Evolutionary conservation across 345 rosid genomes (phyloP).

Genomic region (Eutrema japonicum): DNA sequence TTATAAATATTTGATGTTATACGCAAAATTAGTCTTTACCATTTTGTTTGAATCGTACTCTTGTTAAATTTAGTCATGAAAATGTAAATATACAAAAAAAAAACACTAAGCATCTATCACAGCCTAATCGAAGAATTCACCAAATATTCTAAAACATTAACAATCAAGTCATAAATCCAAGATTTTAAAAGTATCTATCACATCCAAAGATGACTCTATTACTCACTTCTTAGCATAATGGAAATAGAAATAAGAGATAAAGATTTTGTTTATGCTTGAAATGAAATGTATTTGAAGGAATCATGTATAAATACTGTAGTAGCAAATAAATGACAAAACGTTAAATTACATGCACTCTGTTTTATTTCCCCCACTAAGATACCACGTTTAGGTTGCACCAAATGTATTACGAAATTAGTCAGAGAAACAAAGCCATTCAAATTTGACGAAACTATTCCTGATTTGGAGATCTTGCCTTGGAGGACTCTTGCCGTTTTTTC

Average conservation of each 20-base stretch:
- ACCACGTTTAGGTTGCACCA: conserved; percentile 7
- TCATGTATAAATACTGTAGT: not conserved
- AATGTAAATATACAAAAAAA: too few relatives aligned
- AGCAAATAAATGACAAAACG: not conserved
- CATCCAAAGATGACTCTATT: too few relatives aligned
- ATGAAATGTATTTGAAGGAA: too few relatives aligned
- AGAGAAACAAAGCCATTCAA: not conserved
- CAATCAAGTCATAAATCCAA: too few relatives aligned
- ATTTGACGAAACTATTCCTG: conserved; percentile 26
- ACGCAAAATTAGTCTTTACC: not conserved
- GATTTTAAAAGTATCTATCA: too few relatives aligned
- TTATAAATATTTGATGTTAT: not conserved
- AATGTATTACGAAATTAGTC: not conserved
- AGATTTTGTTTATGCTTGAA: too few relatives aligned
- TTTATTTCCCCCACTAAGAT: conserved; percentile 1
- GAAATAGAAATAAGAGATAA: too few relatives aligned
- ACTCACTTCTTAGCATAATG: too few relatives aligned
- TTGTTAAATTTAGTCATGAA: not conserved
- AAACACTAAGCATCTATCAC: not conserved
- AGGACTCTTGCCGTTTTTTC: conserved; percentile 52
- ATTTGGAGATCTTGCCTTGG: conserved; percentile 45
- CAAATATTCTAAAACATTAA: not conserved
- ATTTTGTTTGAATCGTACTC: not conserved
- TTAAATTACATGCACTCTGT: not conserved
- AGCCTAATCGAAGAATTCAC: too few relatives aligned